A percentile compares a stretch with the other conserved stretches of the same genome.
These are phyloP conservation scores for Zoysia japonica DNA, from an alignment of 176 grass and related monocot species.

Conservation along the genomic window DNA sequence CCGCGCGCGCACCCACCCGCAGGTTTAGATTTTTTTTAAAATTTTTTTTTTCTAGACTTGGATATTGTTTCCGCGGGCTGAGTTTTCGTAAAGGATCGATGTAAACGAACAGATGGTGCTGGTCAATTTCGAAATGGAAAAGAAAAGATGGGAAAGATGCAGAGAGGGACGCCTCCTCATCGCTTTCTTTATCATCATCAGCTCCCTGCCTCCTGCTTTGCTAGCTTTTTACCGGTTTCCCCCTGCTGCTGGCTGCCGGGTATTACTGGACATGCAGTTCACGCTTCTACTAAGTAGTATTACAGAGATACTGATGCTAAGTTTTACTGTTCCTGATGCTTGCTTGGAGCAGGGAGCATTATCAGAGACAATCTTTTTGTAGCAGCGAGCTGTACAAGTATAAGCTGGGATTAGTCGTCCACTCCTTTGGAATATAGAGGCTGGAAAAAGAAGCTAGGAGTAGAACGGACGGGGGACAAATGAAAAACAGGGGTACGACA, in stretches of 20 bases:
- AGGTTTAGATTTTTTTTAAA: not conserved
- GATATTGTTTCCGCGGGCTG: too few species aligned
- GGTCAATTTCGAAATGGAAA: slow-evolving; percentile 76
- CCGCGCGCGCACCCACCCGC: slow-evolving; percentile 43
- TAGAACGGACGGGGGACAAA: slow-evolving; percentile 20
- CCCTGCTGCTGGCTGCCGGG: slow-evolving; percentile 12
- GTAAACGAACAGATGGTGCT: slow-evolving; percentile 32
- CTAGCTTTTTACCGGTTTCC: slow-evolving; percentile 16
- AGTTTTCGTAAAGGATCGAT: too few species aligned
- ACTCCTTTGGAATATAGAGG: too few species aligned
- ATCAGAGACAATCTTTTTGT: too few species aligned
- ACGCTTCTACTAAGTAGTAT: not conserved
- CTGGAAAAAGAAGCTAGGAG: not conserved
- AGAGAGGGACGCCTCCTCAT: slow-evolving; percentile 53
- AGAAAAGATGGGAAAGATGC: slow-evolving; percentile 59
- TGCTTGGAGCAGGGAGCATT: not conserved
- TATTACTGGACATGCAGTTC: slow-evolving; percentile 19
- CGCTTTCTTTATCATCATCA: slow-evolving; percentile 26
- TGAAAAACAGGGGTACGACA: slow-evolving; percentile 59
- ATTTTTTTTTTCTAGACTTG: slow-evolving; percentile 7
- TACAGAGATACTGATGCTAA: not conserved
- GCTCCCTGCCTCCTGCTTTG: not conserved
- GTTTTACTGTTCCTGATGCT: not conserved
- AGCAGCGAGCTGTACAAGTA: too few species aligned
- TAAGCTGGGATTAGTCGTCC: too few species aligned